Evolutionary conservation across 257 asterid genomes (phyloP).

Genomic region (Plantago major): DNA sequence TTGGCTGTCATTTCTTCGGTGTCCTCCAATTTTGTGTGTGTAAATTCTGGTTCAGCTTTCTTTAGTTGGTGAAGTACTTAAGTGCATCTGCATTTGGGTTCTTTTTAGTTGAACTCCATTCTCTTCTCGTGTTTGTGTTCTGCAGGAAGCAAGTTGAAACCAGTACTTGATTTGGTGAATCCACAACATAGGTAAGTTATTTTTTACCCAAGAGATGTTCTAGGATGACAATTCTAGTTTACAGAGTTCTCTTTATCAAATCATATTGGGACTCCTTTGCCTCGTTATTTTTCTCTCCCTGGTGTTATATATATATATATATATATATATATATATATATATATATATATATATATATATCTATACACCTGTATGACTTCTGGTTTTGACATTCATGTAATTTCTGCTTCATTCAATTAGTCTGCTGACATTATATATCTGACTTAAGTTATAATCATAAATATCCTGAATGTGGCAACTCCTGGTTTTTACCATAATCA

Average conservation of each 20-base stretch:
- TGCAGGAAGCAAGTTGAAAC: conserved; percentile 63
- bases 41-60: background rate
- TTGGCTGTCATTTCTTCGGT: background rate
- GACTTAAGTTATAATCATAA: background rate
- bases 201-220: conserved; percentile 11
- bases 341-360: background rate
- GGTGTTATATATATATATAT: no score
- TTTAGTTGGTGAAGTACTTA: background rate
- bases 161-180: conserved; percentile 83
- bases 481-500: background rate
- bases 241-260: conserved; percentile 9
- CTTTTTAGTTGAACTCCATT: conserved; percentile 11
- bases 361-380: background rate
- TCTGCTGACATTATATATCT: background rate
- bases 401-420: no score
- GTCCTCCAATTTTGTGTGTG: background rate
- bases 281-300: background rate
- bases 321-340: no score
- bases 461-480: background rate
- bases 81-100: conserved; percentile 3
- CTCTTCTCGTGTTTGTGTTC: conserved; percentile 19
- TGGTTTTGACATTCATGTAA: background rate
- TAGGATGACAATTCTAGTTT: conserved; percentile 17
- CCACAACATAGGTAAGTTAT: conserved; percentile 92
- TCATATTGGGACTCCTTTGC: background rate